phyloP scores from a whole-genome alignment of 176 grass and related monocot species.

The Lolium perenne region DNA sequence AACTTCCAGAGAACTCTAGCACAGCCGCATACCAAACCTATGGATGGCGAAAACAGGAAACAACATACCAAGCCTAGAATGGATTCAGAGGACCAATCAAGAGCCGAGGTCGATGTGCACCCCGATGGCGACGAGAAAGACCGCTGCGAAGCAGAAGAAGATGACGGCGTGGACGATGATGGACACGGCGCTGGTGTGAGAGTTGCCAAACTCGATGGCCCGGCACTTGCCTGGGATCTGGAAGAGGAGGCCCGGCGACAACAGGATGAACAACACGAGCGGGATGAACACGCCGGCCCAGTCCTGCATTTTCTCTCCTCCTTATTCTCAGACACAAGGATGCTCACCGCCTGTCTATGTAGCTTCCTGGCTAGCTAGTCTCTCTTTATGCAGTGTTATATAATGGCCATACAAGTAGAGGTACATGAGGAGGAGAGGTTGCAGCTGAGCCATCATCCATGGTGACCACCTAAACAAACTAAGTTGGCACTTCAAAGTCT shows the following conservation, averaged over 20 bases:
- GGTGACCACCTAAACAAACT: background rate
- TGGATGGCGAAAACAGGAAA: background rate
- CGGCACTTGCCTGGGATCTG: conserved; percentile 56
- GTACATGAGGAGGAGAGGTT: conserved; percentile 7
- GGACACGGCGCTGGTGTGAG: conserved; percentile 57
- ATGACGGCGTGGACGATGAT: conserved; percentile 66
- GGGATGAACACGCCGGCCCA: conserved; percentile 67
- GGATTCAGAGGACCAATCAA: background rate
- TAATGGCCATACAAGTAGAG: background rate
- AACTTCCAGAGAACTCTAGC: background rate
- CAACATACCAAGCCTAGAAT: background rate
- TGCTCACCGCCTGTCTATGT: background rate
- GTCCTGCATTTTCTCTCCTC: conserved; percentile 49
- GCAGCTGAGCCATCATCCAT: conserved; percentile 15
- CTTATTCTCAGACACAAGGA: background rate
- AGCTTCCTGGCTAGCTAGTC: background rate
- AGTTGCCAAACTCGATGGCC: conserved; percentile 60
- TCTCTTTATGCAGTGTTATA: background rate
- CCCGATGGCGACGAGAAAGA: conserved; percentile 25
- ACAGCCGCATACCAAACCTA: background rate
- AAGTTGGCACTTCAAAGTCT: background rate
- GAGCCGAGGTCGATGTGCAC: background rate
- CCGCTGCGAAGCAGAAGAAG: conserved; percentile 46
- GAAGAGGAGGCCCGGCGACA: conserved; percentile 66
- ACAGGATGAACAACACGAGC: conserved; percentile 59